Evolutionary conservation across 805 yeast species (phyloP), one percentile per base, ranked within the genome.

Genomic region (Lipomyces anomalus): DNA sequence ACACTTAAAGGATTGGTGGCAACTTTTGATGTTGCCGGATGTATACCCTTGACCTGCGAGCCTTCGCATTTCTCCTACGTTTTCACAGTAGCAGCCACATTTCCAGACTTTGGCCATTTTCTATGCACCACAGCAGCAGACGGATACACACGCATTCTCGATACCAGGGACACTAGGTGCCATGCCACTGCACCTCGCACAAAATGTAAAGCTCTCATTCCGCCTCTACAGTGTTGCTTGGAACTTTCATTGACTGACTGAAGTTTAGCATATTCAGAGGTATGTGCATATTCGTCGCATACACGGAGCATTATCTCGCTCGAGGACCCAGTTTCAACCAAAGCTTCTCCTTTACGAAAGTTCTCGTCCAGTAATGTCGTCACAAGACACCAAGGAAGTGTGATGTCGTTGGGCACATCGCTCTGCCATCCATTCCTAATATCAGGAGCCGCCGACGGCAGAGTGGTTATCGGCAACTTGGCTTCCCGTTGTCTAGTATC

Each of bases 371-470:
- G n/a, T n/a, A n/a, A n/a, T n/a, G n/a, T n/a, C n/a, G n/a, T n/a
- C n/a, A n/a, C n/a, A n/a, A n/a, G n/a, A n/a, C 42, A 42, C 24
- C 26, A 22, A 18, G 46, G 46, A 20, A 13, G 37, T 13, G 42
- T 53, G 22, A 43, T 39, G 18, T 23, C 47, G 22, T 26, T 52
- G n/a, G 47, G 48, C 6, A 26, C 57, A 17, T 26, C 43, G 5
- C 29, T 29, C 4, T 35, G 44, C 38, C 57, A 53, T 28, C 49
- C 57, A 22, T 45, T 53, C 35, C 33, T 40, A 9, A 40, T 52
- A 4, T 17, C 46, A 9, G 57, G 48, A 21, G 43, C 45, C 3
- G 39, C 51, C 22, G 57, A 53, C 38, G 57, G 57, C 24, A n/a
- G 38, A 4, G 50, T 53, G 17, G 22, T 46, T 22, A 2, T 44